Conservation (phyloP, 1,139 yeast genomes). For the Yamadazyma atmosphaerica region DNA sequence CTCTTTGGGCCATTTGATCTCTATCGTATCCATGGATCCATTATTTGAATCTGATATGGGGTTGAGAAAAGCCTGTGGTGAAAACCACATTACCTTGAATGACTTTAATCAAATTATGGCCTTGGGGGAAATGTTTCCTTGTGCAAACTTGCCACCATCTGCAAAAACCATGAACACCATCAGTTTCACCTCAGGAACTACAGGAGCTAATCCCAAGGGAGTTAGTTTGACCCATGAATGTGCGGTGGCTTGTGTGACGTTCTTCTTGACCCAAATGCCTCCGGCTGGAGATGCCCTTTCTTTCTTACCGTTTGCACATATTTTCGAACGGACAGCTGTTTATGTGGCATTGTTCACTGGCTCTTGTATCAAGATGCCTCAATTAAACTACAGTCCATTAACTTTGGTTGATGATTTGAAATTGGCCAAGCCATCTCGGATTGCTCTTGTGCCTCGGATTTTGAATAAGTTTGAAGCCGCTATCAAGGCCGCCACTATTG, state of each 20-base stretch:
- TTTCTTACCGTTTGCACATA: conserved; percentile 71
- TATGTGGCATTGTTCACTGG: conserved; percentile 26
- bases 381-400: conserved; percentile 33
- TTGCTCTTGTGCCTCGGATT: conserved; percentile 41
- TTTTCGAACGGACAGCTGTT: conserved; percentile 50
- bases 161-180: conserved; percentile 36
- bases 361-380: conserved; percentile 42
- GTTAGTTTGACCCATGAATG: conserved; percentile 34
- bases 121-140: conserved; percentile 27
- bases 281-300: conserved; percentile 19
- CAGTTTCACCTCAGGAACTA: conserved; percentile 45
- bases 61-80: conserved; percentile 23
- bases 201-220: conserved; percentile 44
- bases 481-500: conserved; percentile 42
- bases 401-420: conserved; percentile 41
- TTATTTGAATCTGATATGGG: conserved; percentile 17
- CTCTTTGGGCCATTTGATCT: conserved; percentile 27
- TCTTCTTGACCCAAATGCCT: conserved; percentile 19
- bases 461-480: conserved; percentile 45
- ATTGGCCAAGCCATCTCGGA: conserved; percentile 33
- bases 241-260: conserved; percentile 28
- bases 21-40: conserved; percentile 40
- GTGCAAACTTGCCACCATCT: conserved; percentile 25
- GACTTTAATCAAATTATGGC: conserved; percentile 35
- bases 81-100: conserved; percentile 23